These are phyloP conservation scores for Panicum hallii DNA, from an alignment of 202 grass and related monocot genomes.

Conservation along the genomic window DNA sequence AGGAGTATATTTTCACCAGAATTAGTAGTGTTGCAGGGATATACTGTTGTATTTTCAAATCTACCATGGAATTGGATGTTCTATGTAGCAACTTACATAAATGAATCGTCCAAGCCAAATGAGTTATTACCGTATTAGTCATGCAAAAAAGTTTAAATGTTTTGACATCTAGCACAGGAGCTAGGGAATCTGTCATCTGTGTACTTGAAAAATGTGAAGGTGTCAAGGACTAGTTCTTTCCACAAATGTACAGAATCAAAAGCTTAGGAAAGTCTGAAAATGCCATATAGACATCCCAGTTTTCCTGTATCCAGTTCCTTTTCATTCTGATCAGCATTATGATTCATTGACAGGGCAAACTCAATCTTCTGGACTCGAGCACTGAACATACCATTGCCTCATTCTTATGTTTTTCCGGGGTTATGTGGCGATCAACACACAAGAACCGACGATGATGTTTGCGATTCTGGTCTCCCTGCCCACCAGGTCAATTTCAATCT, in stretches of 20 bases:
- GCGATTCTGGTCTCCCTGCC: slow-evolving; percentile 4
- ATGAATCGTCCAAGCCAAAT: neutral
- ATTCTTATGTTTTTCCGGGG: slow-evolving; percentile 74
- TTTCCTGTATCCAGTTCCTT: neutral
- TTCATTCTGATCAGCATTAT: slow-evolving; percentile 12
- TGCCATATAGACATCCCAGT: neutral
- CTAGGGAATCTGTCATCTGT: neutral
- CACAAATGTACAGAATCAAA: slow-evolving; percentile 1
- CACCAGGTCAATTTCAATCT: slow-evolving; percentile 45
- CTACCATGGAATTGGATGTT: neutral
- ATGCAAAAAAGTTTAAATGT: slow-evolving; percentile 23
- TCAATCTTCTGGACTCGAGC: slow-evolving; percentile 97
- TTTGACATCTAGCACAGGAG: neutral
- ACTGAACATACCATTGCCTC: slow-evolving; percentile 86
- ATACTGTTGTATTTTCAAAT: neutral
- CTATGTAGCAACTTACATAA: neutral
- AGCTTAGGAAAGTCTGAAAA: neutral
- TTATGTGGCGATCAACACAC: slow-evolving; percentile 41
- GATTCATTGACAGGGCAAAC: slow-evolving; percentile 71
- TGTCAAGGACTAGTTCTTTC: neutral
- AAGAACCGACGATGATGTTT: neutral
- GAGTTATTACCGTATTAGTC: slow-evolving; percentile 1
- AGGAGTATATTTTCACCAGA: neutral
- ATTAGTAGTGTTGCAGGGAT: neutral
- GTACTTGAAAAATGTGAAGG: neutral